These are phyloP conservation scores for Hymenoscyphus scutula DNA, from an alignment of 2,329 filamentous ascomycete genomes.

Conservation along the genomic window DNA sequence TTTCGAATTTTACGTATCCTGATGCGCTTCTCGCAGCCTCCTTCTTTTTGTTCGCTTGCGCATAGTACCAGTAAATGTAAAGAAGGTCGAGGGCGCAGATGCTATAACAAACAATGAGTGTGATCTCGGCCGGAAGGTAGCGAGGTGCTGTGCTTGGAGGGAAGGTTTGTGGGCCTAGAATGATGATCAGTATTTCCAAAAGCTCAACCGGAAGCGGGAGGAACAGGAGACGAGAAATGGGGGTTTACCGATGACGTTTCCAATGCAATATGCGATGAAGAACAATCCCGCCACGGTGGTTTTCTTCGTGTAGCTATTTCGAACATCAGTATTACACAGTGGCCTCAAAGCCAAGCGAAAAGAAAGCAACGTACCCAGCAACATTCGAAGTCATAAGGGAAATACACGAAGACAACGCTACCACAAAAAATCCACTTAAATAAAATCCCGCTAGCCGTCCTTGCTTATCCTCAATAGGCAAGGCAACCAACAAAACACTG, in stretches of 20 bases:
- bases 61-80: constrained; percentile 1
- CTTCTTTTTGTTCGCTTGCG: constrained; percentile 29
- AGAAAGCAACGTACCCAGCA: background rate
- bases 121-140: background rate
- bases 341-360: background rate
- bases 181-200: background rate
- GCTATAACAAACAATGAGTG: background rate
- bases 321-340: background rate
- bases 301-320: constrained; percentile 1
- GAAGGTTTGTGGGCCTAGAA: constrained; percentile 3
- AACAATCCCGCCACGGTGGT: background rate
- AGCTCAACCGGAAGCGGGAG: background rate
- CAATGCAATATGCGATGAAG: background rate
- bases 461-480: background rate
- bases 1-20: constrained; percentile 30
- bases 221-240: background rate
- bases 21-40: constrained; percentile 22
- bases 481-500: background rate
- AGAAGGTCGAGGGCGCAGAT: background rate
- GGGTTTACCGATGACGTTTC: background rate
- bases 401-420: background rate
- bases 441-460: background rate
- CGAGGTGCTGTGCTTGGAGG: background rate
- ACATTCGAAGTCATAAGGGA: constrained; percentile 1
- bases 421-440: background rate